Percentiles rank a stretch among this genome's conserved stretches.
phyloP scores from a whole-genome alignment of 805 yeast species.

The Starmerella sirachaensis region DNA sequence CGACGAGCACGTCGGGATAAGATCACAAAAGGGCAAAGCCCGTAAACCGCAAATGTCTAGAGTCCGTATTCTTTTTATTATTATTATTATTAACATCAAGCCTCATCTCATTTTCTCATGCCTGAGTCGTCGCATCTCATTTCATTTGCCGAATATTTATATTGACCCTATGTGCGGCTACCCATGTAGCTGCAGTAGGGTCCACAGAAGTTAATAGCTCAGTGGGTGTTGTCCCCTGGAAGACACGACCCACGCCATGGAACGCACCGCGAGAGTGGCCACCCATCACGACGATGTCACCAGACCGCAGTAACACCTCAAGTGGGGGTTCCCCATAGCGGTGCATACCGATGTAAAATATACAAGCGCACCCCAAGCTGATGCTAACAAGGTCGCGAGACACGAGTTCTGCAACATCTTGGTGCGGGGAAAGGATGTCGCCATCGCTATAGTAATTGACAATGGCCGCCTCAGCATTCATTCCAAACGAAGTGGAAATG shows the following conservation, averaged over 20 bases:
- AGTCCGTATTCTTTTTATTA: too few relatives aligned
- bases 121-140: too few relatives aligned
- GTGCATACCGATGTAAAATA: slow-evolving; percentile 28
- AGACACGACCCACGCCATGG: slow-evolving; percentile 35
- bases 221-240: slow-evolving; percentile 28
- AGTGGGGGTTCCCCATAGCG: slow-evolving; percentile 25
- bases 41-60: too few relatives aligned
- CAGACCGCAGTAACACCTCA: slow-evolving; percentile 29
- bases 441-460: slow-evolving; percentile 35
- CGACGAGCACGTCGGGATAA: too few relatives aligned
- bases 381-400: slow-evolving; percentile 30
- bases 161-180: slow-evolving; percentile 30
- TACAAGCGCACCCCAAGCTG: slow-evolving; percentile 32
- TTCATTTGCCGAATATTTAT: slow-evolving; percentile 34
- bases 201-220: slow-evolving; percentile 10
- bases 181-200: too few relatives aligned
- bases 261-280: slow-evolving; percentile 32
- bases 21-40: too few relatives aligned
- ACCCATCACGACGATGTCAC: slow-evolving; percentile 34
- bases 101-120: background rate
- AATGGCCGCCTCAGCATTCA: slow-evolving; percentile 32
- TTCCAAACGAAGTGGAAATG: slow-evolving; percentile 21
- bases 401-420: slow-evolving; percentile 33
- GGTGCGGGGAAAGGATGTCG: slow-evolving; percentile 34
- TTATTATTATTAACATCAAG: background rate